Evolutionary conservation across 2,329 filamentous ascomycete species (phyloP).

Genomic region (Knoxdaviesia capensis): DNA sequence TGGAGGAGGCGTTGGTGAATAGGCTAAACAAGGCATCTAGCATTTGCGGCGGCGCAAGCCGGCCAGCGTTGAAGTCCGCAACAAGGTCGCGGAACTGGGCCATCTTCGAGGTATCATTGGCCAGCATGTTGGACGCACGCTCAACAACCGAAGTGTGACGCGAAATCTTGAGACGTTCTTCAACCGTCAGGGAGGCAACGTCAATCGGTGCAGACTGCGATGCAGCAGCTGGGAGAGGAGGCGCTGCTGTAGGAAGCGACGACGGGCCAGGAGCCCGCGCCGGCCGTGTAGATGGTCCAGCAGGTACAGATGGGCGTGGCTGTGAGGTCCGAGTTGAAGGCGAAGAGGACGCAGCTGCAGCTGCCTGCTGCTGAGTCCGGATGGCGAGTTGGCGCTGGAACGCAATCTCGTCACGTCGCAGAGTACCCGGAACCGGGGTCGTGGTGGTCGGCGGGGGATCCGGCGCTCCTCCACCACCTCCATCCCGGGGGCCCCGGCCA

Average conservation of each 20-base stretch:
- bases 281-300: too few relatives aligned
- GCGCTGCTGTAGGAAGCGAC: constrained; percentile 7
- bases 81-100: constrained; percentile 60
- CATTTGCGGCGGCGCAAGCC: constrained; percentile 52
- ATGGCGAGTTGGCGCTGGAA: constrained; percentile 86
- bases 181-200: constrained; percentile 30
- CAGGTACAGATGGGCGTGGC: constrained; percentile 4
- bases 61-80: constrained; percentile 53
- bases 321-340: constrained; percentile 9
- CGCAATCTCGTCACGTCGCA: constrained; percentile 73
- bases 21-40: constrained; percentile 77
- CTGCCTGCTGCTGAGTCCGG: constrained; percentile 47
- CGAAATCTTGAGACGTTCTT: constrained; percentile 62
- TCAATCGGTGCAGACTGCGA: neutral
- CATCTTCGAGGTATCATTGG: constrained; percentile 57
- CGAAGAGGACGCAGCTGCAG: constrained; percentile 26
- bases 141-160: constrained; percentile 74
- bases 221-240: constrained; percentile 3
- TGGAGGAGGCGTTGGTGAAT: constrained; percentile 58
- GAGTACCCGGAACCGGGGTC: constrained; percentile 28
- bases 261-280: constrained; percentile 2
- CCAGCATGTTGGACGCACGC: constrained; percentile 61
- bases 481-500: constrained; percentile 17
- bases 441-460: constrained; percentile 56
- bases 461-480: constrained; percentile 33